Conservation (phyloP, 148 eudicot species). For the Spergularia marina region DNA sequence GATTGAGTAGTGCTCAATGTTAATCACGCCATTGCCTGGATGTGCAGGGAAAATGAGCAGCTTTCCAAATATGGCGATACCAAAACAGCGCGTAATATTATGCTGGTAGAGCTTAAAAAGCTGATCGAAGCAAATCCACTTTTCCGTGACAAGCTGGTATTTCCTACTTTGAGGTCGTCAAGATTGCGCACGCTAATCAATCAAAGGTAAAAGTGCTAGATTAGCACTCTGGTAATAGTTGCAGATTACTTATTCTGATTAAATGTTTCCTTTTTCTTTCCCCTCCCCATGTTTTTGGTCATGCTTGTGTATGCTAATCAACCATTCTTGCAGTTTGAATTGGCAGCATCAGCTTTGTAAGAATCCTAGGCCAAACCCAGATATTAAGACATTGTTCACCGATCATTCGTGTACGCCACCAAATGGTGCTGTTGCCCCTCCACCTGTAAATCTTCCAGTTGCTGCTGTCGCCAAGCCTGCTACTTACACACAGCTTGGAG, state of each 20-base stretch:
- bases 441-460: constrained; percentile 63
- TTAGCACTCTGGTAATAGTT: neutral
- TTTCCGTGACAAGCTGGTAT: constrained; percentile 76
- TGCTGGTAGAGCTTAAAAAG: constrained; percentile 81
- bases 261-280: no score
- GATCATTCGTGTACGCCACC: constrained; percentile 76
- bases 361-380: constrained; percentile 87
- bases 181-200: constrained; percentile 85
- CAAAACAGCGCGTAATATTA: constrained; percentile 73
- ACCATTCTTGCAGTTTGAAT: constrained; percentile 54
- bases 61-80: constrained; percentile 84
- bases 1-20: neutral
- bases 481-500: constrained; percentile 66
- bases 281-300: neutral
- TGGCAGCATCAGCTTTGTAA: constrained; percentile 98
- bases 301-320: neutral
- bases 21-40: constrained; percentile 10
- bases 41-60: constrained; percentile 82
- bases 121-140: constrained; percentile 88
- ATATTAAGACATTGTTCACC: constrained; percentile 76
- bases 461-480: constrained; percentile 73
- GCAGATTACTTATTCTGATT: neutral
- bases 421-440: constrained; percentile 72
- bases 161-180: constrained; percentile 70
- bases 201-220: constrained; percentile 56